Percentiles rank a stretch among this genome's conserved stretches.
These are phyloP conservation scores for Boechera divaricarpa DNA, from an alignment of 345 rosid genomes.

Conservation along the genomic window DNA sequence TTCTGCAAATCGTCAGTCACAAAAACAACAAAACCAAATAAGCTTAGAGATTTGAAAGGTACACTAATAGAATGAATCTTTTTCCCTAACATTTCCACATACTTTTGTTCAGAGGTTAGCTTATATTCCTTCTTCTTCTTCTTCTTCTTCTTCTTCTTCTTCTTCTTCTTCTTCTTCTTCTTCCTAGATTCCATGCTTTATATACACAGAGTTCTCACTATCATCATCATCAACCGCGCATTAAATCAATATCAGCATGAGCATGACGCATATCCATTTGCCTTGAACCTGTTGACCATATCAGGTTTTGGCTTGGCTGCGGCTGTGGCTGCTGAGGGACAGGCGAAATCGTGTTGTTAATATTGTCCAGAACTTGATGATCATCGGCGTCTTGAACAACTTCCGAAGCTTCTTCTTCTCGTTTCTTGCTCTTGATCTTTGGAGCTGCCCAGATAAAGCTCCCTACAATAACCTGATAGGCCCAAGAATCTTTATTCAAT, in stretches of 20 bases:
- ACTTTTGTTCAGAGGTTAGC: conserved; percentile 44
- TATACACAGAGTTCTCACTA: conserved; percentile 31
- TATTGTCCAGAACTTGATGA: conserved; percentile 53
- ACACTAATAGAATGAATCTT: conserved; percentile 10
- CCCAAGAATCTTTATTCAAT: conserved; percentile 18
- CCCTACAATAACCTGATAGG: conserved; percentile 81
- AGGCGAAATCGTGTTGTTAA: conserved; percentile 44
- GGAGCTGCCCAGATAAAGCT: conserved; percentile 87
- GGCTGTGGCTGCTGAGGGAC: conserved; percentile 35
- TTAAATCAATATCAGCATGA: conserved; percentile 87
- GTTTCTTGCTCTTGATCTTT: conserved; percentile 73
- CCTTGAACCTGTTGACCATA: conserved; percentile 77
- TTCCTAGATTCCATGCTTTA: conserved; percentile 40
- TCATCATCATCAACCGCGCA: conserved; percentile 74
- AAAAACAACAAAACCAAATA: conserved; percentile 21
- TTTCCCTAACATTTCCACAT: conserved; percentile 35
- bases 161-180: conserved; percentile 28
- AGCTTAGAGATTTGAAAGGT: conserved; percentile 17
- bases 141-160: conserved; percentile 21
- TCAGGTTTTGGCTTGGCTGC: conserved; percentile 60
- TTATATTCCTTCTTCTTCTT: conserved; percentile 31
- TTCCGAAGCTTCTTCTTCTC: conserved; percentile 55
- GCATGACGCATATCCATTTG: conserved; percentile 69
- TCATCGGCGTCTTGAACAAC: conserved; percentile 50
- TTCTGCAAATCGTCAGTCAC: conserved; percentile 4